Evolutionary conservation across 768 basidiomycete species (phyloP), one percentile per base, ranked within the genome.

Genomic region (Rhizopogon vesiculosus): DNA sequence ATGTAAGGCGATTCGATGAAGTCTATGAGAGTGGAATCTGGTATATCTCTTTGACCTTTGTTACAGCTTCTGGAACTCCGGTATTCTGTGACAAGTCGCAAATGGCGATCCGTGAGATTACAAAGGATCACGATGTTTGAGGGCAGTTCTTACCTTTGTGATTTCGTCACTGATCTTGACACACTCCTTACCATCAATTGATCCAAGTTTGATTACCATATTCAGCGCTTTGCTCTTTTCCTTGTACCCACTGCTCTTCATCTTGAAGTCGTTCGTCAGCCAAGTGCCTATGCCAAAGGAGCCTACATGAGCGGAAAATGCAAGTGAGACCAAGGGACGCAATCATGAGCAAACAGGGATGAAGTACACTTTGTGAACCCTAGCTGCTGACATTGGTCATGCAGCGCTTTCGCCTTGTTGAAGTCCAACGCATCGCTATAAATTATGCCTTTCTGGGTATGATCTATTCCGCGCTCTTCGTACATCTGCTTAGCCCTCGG

Each of bases 111-210:
- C 13, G 33, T 9, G 46, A 49, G 5, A 10, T 12, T 38, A 12
- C 12, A 22, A 10, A 9, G 29, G 6, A 3, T 22, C 15, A 42
- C n/a, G 10, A 38, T 25, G 25, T 25, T 25, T 5, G 25, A 52
- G 1, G 1, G 29, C 15, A 57, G 25, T 19, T 38, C 45, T 16
- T 38, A 84, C 87, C 83, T 98, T 99, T 8, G 76, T 86, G 53
- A 87, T 66, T 64, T 98, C 95, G 69, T 98, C 97, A 54, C 92
- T 94, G 62, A 99, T 84, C 73, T 99, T 98, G 61, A 98, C 83
- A 61, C 93, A 96, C 1, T 86, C 83, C 55, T 76, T 76, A 9
- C 79, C 81, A 63, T 91, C 76, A 12, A 97, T 86, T 44, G 82
- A 79, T 40, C 83, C 80, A 8, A 99, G 76, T 65, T 98, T 98